Percentiles rank a stretch among this genome's conserved stretches.
Conservation (phyloP, 805 yeast species). For the Saccharomyces mikatae region DNA sequence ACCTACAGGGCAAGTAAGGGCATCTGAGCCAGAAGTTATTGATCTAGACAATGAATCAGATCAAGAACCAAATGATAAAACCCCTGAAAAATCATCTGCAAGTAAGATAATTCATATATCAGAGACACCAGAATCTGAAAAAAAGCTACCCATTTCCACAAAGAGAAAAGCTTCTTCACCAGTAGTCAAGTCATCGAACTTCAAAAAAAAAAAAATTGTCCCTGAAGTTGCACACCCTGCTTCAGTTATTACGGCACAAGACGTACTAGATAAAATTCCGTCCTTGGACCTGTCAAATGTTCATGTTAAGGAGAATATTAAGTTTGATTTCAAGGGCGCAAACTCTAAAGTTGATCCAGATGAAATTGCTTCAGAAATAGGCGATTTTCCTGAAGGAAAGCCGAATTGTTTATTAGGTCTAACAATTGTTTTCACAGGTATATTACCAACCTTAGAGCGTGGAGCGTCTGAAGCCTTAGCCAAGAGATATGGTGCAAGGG, state of each 20-base stretch:
- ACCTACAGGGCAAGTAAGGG: background rate
- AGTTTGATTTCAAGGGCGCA: conserved; percentile 47
- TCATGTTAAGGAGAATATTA: conserved; percentile 44
- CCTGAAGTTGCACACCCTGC: background rate
- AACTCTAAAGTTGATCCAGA: conserved; percentile 27
- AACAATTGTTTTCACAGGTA: conserved; percentile 90
- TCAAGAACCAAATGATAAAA: conserved; percentile 1
- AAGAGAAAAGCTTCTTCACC: background rate
- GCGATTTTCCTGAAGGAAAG: conserved; percentile 68
- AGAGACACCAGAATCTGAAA: background rate
- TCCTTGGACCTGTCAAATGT: conserved; percentile 58
- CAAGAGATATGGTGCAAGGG: conserved; percentile 82
- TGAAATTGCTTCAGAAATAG: conserved; percentile 10
- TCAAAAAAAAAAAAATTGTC: background rate
- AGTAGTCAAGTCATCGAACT: background rate
- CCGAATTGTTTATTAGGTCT: conserved; percentile 83
- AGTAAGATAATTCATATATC: background rate
- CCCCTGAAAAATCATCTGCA: background rate
- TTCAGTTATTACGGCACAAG: conserved; percentile 15
- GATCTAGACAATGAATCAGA: conserved; percentile 11
- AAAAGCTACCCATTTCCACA: background rate
- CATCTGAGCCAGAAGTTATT: conserved; percentile 5
- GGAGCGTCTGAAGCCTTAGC: conserved; percentile 69
- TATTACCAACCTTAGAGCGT: conserved; percentile 70
- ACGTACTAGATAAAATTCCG: conserved; percentile 49